These are phyloP conservation scores for Medicago lupulina DNA, from an alignment of 306 rosid species.

Conservation along the genomic window DNA sequence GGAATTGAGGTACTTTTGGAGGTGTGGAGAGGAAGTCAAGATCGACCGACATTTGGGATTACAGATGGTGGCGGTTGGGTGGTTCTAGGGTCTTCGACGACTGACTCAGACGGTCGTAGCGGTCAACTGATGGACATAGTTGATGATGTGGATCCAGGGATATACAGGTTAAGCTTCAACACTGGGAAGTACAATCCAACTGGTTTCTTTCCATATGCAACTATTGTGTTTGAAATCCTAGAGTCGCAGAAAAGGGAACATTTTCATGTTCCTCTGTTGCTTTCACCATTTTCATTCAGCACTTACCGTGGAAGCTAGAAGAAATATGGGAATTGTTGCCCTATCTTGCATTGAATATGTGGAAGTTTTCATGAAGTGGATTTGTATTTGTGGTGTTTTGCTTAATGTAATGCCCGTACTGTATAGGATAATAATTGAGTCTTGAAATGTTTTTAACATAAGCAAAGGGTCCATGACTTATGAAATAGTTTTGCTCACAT, in stretches of 20 bases:
- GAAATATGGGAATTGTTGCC: slow-evolving; percentile 13
- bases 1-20: slow-evolving; percentile 77
- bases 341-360: slow-evolving; percentile 1
- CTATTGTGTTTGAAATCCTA: slow-evolving; percentile 80
- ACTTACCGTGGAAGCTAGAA: slow-evolving; percentile 93
- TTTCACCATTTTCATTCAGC: slow-evolving; percentile 83
- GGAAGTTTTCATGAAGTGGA: slow-evolving; percentile 21
- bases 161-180: slow-evolving; percentile 86
- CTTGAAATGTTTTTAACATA: background rate
- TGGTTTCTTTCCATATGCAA: slow-evolving; percentile 84
- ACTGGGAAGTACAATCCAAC: slow-evolving; percentile 73
- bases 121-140: slow-evolving; percentile 70
- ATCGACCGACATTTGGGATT: slow-evolving; percentile 63
- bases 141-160: slow-evolving; percentile 73
- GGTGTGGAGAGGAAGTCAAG: slow-evolving; percentile 62
- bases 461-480: too few relatives aligned
- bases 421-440: slow-evolving; percentile 4
- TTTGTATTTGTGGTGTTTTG: slow-evolving; percentile 16
- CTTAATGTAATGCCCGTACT: slow-evolving; percentile 19
- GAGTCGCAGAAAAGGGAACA: slow-evolving; percentile 76
- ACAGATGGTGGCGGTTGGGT: slow-evolving; percentile 57
- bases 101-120: slow-evolving; percentile 81
- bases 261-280: slow-evolving; percentile 90
- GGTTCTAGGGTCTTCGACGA: slow-evolving; percentile 66
- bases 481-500: too few relatives aligned